Evolutionary conservation across 768 basidiomycete genomes (phyloP).

Genomic region (Boletus huronensis): DNA sequence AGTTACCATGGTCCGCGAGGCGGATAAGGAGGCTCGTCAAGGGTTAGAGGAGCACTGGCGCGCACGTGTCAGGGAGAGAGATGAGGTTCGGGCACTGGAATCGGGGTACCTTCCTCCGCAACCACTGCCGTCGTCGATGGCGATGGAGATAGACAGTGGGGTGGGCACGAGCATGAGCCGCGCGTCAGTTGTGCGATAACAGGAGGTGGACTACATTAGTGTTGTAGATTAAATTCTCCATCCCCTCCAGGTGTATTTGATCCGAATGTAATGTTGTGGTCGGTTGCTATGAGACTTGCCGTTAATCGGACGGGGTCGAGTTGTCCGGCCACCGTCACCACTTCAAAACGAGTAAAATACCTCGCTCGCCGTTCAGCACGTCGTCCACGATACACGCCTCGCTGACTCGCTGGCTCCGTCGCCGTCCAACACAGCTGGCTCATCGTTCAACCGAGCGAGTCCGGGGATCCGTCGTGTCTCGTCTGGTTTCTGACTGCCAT

Average conservation of each 20-base stretch:
- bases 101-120: slow-evolving; percentile 14
- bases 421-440: slow-evolving; percentile 4
- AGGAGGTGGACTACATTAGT: background rate
- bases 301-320: slow-evolving; percentile 13
- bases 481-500: slow-evolving; percentile 37
- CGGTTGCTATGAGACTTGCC: slow-evolving; percentile 22
- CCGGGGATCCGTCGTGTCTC: slow-evolving; percentile 51
- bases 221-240: background rate
- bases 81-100: slow-evolving; percentile 19
- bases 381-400: slow-evolving; percentile 8
- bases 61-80: slow-evolving; percentile 30
- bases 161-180: slow-evolving; percentile 4
- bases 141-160: background rate
- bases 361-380: slow-evolving; percentile 16
- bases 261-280: background rate
- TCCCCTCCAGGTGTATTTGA: background rate
- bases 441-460: background rate
- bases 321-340: slow-evolving; percentile 10
- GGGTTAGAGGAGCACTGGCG: slow-evolving; percentile 42
- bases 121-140: background rate
- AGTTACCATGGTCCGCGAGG: slow-evolving; percentile 58
- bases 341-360: background rate
- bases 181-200: background rate
- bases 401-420: background rate
- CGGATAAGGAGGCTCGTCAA: slow-evolving; percentile 45